Evolutionary conservation across 176 grass and related monocot genomes (phyloP).

Genomic region (Oryza meyeriana): DNA sequence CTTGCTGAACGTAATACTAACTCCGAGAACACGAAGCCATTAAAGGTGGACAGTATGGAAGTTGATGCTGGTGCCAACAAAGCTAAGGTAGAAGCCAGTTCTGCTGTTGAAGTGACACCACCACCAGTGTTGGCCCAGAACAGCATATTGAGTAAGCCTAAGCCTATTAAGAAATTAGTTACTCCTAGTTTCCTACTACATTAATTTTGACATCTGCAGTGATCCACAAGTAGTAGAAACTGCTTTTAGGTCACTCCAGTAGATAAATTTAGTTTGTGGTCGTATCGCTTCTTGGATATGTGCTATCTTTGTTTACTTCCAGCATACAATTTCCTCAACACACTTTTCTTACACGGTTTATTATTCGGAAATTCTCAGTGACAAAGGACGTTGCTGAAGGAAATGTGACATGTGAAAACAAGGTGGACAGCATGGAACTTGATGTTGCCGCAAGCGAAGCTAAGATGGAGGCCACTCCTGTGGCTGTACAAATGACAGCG

Average conservation of each 20-base stretch:
- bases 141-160: constrained; percentile 45
- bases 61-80: constrained; percentile 36
- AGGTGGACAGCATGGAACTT: constrained; percentile 51
- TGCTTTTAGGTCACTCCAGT: constrained; percentile 2
- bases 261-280: neutral
- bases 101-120: constrained; percentile 21
- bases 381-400: constrained; percentile 45
- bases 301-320: neutral
- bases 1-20: constrained; percentile 33
- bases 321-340: neutral
- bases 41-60: constrained; percentile 41
- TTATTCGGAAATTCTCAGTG: constrained; percentile 34
- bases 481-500: constrained; percentile 14
- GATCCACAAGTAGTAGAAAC: neutral
- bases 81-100: constrained; percentile 32
- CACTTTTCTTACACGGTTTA: neutral
- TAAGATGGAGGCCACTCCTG: constrained; percentile 30
- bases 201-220: neutral
- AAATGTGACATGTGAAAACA: constrained; percentile 9
- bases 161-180: constrained; percentile 42
- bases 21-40: constrained; percentile 16
- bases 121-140: constrained; percentile 13
- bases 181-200: neutral
- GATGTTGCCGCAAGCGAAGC: constrained; percentile 34
- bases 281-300: neutral